These are phyloP conservation scores for Saprolegnia parasitica DNA, from an alignment of 352 stramenopile genomes.

Conservation along the genomic window DNA sequence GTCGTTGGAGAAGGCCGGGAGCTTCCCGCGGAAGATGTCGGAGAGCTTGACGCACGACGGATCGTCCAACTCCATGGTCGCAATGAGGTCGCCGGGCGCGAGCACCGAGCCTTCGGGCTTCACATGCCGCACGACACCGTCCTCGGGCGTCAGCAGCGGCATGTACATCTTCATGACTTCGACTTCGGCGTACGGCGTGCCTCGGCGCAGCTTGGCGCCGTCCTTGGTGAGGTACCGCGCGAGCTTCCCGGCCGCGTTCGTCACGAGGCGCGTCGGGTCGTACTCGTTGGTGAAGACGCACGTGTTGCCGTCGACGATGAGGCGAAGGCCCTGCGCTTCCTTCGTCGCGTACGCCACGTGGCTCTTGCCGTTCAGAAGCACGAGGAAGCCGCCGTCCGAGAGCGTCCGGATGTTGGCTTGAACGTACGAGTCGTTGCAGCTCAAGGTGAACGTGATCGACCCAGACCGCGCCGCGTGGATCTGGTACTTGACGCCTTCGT, in stretches of 20 bases:
- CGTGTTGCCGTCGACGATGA: slow-evolving; percentile 94
- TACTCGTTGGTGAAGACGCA: slow-evolving; percentile 99
- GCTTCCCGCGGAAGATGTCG: slow-evolving; percentile 86
- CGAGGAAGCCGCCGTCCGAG: slow-evolving; percentile 97
- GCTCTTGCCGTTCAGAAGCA: slow-evolving; percentile 94
- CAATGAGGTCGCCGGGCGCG: slow-evolving; percentile 94
- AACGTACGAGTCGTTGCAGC: slow-evolving; percentile 82
- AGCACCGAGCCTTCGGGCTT: slow-evolving; percentile 96
- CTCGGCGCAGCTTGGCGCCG: slow-evolving; percentile 82
- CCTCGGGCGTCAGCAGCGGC: slow-evolving; percentile 96
- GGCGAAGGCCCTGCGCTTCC: slow-evolving; percentile 81
- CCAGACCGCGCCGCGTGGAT: slow-evolving; percentile 88
- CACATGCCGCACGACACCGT: slow-evolving; percentile 92
- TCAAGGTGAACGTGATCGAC: slow-evolving; percentile 89
- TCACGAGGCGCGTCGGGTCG: slow-evolving; percentile 96
- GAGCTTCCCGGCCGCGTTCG: slow-evolving; percentile 98
- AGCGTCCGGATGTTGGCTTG: slow-evolving; percentile 94
- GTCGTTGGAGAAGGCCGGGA: slow-evolving; percentile 37
- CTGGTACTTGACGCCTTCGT: slow-evolving; percentile 99
- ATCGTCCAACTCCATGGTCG: slow-evolving; percentile 97
- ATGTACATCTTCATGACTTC: slow-evolving; percentile 99
- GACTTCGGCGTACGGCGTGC: slow-evolving; percentile 84
- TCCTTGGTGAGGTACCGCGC: slow-evolving; percentile 98
- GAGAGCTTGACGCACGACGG: slow-evolving; percentile 94
- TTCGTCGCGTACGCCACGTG: slow-evolving; percentile 96